Evolutionary conservation across 345 rosid species (phyloP), one percentile per base, ranked within the genome.

Genomic region (Brassica nigra): DNA sequence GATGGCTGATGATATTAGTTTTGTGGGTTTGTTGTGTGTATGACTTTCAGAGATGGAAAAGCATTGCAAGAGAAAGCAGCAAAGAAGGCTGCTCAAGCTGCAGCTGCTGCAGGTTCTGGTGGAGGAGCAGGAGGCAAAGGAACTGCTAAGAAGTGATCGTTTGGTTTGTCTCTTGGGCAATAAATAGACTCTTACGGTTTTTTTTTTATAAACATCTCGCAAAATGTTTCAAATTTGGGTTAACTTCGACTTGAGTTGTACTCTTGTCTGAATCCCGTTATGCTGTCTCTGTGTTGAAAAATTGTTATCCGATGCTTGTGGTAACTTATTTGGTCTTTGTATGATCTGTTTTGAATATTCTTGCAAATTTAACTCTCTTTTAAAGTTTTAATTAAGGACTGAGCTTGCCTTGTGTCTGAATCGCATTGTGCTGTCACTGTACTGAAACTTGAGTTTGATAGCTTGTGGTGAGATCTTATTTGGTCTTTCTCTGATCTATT

Each of bases 31-130:
- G 55, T 44, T 44, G 49, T 42, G 49, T 44, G n/a, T 14, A 14
- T n/a, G 57, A n/a, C 7, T 52, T 52, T 52, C 57, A 52, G 57
- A 52, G 57, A 52, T 52, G 98, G 93, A 0, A 92, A 89, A 77
- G 98, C 98, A 1, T 78, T 94, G 88, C 97, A 92, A 82, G 97
- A 94, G 79, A 92, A 94, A 81, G 39, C 86, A 0, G 98, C 97
- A 0, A 92, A 87, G 91, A 94, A 94, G 80, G 98, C 94, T 30
- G 95, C 81, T 16, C 92, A 88, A 85, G 87, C 86, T 6, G 86
- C 86, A 8, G 82, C 49, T 1, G 82, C 55, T 1, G 89, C 86
- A 10, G 14, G 64, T 59, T 65, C 77, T 4, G 89, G 86, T 58
- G 81, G 75, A 31, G 85, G 71, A 52, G 79, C 77, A 0, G 86